Conservation (phyloP, 176 grass and related monocot species). For the Oryza meridionalis region DNA sequence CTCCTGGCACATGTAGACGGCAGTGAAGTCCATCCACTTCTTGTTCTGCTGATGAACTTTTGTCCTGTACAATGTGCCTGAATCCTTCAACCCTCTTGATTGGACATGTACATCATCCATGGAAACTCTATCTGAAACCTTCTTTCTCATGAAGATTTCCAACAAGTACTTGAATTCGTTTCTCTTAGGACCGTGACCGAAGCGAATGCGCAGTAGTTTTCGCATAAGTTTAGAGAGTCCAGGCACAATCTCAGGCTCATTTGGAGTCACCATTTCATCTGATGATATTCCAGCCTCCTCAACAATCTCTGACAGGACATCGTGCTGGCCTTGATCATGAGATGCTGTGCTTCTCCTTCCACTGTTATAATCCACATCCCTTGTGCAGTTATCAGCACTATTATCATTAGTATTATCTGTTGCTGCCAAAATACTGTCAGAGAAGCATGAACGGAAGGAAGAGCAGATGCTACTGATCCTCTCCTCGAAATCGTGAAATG, state of each 20-base stretch:
- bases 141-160: conserved; percentile 50
- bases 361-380: conserved; percentile 40
- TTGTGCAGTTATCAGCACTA: conserved; percentile 37
- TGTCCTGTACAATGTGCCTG: conserved; percentile 29
- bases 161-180: conserved; percentile 43
- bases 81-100: conserved; percentile 11
- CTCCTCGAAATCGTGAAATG: conserved; percentile 37
- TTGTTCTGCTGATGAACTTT: conserved; percentile 62
- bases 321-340: conserved; percentile 19
- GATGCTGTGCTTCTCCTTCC: conserved; percentile 44
- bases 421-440: conserved; percentile 14
- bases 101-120: conserved; percentile 21
- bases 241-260: conserved; percentile 46
- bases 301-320: conserved; percentile 24
- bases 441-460: conserved; percentile 16
- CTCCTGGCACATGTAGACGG: conserved; percentile 73
- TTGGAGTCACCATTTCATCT: conserved; percentile 30
- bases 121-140: conserved; percentile 33
- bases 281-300: conserved; percentile 45
- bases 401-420: neutral
- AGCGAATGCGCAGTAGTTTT: conserved; percentile 26
- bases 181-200: conserved; percentile 19
- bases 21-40: conserved; percentile 72
- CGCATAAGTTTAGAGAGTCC: conserved; percentile 47
- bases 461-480: conserved; percentile 33